These are phyloP conservation scores for Erodium texanum DNA, from an alignment of 441 rosid genomes.

Conservation along the genomic window DNA sequence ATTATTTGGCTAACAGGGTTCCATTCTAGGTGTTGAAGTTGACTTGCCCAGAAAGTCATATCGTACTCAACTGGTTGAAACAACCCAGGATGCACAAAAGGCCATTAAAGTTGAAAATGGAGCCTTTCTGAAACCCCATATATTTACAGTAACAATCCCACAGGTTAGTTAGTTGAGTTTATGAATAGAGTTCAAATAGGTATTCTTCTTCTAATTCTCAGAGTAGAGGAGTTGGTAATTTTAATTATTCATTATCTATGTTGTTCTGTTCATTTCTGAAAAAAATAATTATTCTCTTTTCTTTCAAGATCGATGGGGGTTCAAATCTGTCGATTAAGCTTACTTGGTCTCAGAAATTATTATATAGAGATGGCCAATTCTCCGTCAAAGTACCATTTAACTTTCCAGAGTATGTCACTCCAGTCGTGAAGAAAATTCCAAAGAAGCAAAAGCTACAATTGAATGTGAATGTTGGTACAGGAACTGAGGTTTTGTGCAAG, in stretches of 20 bases:
- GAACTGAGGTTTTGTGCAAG: slow-evolving; percentile 59
- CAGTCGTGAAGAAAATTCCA: slow-evolving; percentile 59
- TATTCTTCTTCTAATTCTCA: background rate
- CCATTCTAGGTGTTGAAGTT: slow-evolving; percentile 94
- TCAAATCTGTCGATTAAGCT: slow-evolving; percentile 58
- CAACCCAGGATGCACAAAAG: slow-evolving; percentile 35
- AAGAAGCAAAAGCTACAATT: slow-evolving; percentile 67
- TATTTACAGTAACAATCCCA: slow-evolving; percentile 66
- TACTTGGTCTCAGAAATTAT: slow-evolving; percentile 73
- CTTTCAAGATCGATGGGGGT: slow-evolving; percentile 75
- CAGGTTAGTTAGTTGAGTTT: slow-evolving; percentile 33
- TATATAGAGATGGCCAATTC: slow-evolving; percentile 43
- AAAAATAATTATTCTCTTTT: slow-evolving; percentile 1
- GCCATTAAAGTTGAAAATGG: slow-evolving; percentile 40
- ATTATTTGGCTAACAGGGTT: slow-evolving; percentile 92
- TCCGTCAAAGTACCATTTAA: slow-evolving; percentile 60
- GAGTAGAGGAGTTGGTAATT: background rate
- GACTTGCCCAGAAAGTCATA: slow-evolving; percentile 55
- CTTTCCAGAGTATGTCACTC: slow-evolving; percentile 81
- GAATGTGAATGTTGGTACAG: slow-evolving; percentile 62
- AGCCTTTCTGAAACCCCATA: slow-evolving; percentile 60
- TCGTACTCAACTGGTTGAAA: slow-evolving; percentile 44
- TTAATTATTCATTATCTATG: background rate
- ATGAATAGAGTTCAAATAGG: background rate
- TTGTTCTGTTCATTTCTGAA: slow-evolving; percentile 4